These are phyloP conservation scores for Paracamarosporium sp. DNA, from an alignment of 2,329 filamentous ascomycete genomes.

Conservation along the genomic window DNA sequence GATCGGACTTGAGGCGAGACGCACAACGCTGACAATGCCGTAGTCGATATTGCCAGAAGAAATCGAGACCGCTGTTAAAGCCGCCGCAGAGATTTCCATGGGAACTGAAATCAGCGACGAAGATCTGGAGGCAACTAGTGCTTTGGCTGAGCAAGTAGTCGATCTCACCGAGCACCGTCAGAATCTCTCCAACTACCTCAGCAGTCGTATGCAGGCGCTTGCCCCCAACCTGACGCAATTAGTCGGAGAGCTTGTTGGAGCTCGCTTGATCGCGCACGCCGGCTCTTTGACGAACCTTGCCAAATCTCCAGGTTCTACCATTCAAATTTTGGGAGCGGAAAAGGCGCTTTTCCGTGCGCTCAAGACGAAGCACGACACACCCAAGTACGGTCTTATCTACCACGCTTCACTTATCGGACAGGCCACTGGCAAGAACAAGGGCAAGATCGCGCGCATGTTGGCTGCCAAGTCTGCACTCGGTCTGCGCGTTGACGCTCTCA, in stretches of 20 bases:
- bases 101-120: conserved; percentile 94
- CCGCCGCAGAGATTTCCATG: conserved; percentile 96
- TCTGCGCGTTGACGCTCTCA: conserved; percentile 88
- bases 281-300: conserved; percentile 94
- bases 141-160: conserved; percentile 91
- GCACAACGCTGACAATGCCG: neutral
- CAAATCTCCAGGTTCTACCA: conserved; percentile 92
- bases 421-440: conserved; percentile 98
- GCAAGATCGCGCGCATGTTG: conserved; percentile 97
- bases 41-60: conserved; percentile 86
- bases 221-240: conserved; percentile 94
- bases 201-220: conserved; percentile 93
- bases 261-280: conserved; percentile 91
- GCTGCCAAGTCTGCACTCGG: conserved; percentile 92
- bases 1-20: neutral
- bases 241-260: conserved; percentile 91
- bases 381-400: conserved; percentile 94
- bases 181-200: conserved; percentile 87
- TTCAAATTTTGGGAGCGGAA: conserved; percentile 97
- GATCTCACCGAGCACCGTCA: conserved; percentile 81
- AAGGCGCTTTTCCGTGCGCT: conserved; percentile 98
- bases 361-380: conserved; percentile 99
- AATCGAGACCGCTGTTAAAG: conserved; percentile 89
- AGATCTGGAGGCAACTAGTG: conserved; percentile 91
- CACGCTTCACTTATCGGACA: conserved; percentile 79